Evolutionary conservation across 306 rosid genomes (phyloP), one percentile per base, ranked within the genome.

Genomic region (Arachis hypogaea): DNA sequence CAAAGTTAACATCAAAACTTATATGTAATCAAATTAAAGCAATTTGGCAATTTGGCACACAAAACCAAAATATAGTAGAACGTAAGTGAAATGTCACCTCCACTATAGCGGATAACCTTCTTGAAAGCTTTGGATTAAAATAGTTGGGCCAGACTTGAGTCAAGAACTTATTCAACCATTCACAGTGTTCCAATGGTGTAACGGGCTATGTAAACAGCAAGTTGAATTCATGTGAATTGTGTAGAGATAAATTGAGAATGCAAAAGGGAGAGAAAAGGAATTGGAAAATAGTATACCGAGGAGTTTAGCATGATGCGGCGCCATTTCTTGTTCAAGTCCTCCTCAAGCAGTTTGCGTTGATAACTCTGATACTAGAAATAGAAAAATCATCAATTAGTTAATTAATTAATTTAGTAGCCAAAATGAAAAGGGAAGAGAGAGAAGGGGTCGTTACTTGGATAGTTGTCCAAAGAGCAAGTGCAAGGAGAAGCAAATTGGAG

Each of bases 291-390:
- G 28, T 22, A 22, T 88, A 93, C 98, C 85, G 91, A 82, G 71
- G 86, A 74, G 71, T 89, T 82, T 81, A 80, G 52, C 58, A 88
- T 72, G 42, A 94, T 66, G 77, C 95, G 88, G 85, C 76, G 78
- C 98, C 98, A 94, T 83, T 85, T 88, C 84, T 78, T 83, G 72
- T 90, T 85, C 81, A 94, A 82, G 74, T 94, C 97, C 74, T 94
- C 96, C 36, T 81, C 89, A 36, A 91, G 78, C 41, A 85, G 69
- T 72, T 77, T 85, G 46, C 88, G 85, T 70, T 89, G 90, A 79
- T 86, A 78, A 59, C 49, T 86, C 33, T 90, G 96, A 82, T 89
- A 89, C 97, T 94, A 87, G 81, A 86, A 45, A 75, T 9, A 64
- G 54, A 75, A 71, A 75, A 41, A 80, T 56, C 36, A 59, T 41